Base-by-base conservation (phyloP, 257 asterid genomes). In the Fraxinus excelsior region DNA sequence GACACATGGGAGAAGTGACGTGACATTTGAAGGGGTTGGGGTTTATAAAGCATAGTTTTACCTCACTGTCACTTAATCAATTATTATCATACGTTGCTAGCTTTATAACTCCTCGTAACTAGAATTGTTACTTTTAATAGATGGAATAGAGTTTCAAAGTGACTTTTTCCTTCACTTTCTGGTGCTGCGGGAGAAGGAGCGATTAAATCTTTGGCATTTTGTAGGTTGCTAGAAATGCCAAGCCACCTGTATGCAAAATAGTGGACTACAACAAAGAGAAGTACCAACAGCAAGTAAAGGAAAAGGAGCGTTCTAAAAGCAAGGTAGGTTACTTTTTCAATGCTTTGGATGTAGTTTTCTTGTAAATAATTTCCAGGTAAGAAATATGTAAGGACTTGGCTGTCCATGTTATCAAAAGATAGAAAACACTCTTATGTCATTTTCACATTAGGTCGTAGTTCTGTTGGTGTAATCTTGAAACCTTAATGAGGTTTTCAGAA, bases 191-290 rank as follows among this genome's bases (percentile, higher is more conserved):
- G 8, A 46, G 46, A 40, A 16, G 29, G 32, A 31, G 32, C 25
- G 42, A 51, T 44, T 34, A 62, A 70, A 74, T 56, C 56, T 64
- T 14, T 46, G 80, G 78, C 31, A 42, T 32, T 72, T 62, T 82
- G 80, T 85, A 95, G 99, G 99, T 93, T 83, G 88, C 88, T 76
- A 82, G 81, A 78, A 62, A 71, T 46, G 84, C 83, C 31, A 79
- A 81, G 42, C 97, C 97, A 76, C 98, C 98, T 60, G 99, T 90
- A 73, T 93, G 97, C 92, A 91, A 93, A 86, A 75, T 95, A 53
- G 82, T 83, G 84, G 94, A 95, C 86, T 90, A 80, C 86, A 73
- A 85, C 71, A 90, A 75, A 81, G 93, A 91, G 23, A 92, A 84
- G 82, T 89, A 89, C 80, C 62, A 86, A 71, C 87, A 84, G 76